These are phyloP conservation scores for Secale cereale DNA, from an alignment of 176 grass and related monocot genomes.

Conservation along the genomic window DNA sequence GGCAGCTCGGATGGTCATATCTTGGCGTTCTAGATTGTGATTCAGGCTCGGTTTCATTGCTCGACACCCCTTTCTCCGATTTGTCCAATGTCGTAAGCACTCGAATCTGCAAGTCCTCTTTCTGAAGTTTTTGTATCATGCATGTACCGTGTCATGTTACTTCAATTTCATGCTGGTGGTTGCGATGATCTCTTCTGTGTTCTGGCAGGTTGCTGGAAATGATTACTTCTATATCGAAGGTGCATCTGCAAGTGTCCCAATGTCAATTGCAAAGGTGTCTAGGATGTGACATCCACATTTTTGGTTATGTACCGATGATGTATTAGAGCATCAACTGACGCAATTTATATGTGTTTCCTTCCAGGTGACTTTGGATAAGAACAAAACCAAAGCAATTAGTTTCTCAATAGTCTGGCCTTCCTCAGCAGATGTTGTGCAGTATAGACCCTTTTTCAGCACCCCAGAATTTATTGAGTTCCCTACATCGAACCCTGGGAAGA, in stretches of 20 bases:
- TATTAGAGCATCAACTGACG: constrained; percentile 1
- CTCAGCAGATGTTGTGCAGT: constrained; percentile 46
- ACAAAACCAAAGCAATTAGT: constrained; percentile 41
- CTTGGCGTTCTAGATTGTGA: constrained; percentile 73
- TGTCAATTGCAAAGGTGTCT: constrained; percentile 84
- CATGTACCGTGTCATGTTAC: neutral
- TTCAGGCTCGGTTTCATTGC: constrained; percentile 56
- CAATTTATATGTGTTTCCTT: constrained; percentile 1
- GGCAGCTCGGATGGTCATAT: constrained; percentile 79
- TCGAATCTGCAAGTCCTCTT: neutral
- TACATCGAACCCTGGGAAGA: constrained; percentile 60
- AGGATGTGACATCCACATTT: neutral
- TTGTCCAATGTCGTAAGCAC: constrained; percentile 67
- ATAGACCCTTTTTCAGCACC: constrained; percentile 59
- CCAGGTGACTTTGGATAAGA: constrained; percentile 71
- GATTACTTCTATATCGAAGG: constrained; percentile 82
- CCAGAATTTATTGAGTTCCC: constrained; percentile 86
- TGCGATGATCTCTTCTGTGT: neutral
- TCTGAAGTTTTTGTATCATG: neutral
- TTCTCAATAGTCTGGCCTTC: constrained; percentile 90
- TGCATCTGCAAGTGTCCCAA: constrained; percentile 66
- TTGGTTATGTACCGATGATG: neutral
- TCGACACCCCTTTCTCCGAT: constrained; percentile 80
- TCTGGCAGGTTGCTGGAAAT: constrained; percentile 46
- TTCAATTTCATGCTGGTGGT: neutral